phyloP scores from a whole-genome alignment of 2,329 filamentous ascomycete genomes.

The Nothophoma quercina region DNA sequence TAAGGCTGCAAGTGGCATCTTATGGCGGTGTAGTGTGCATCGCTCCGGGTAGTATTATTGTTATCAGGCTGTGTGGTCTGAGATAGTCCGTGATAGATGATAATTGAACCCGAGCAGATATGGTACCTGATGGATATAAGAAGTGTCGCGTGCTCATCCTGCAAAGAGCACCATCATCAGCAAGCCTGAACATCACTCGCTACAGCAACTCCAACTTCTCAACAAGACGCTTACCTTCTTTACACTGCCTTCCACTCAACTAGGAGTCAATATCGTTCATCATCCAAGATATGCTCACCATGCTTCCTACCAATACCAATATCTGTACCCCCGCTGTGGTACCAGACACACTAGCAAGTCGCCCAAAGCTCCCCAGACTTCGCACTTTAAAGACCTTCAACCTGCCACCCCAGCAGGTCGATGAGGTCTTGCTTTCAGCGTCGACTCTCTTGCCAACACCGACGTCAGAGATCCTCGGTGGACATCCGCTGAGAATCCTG shows the following conservation, averaged over 20 bases:
- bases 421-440: constrained; percentile 26
- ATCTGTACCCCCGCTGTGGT: constrained; percentile 1
- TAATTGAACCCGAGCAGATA: not conserved
- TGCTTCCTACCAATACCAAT: constrained; percentile 16
- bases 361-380: constrained; percentile 27
- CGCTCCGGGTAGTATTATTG: not conserved
- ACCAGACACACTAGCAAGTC: constrained; percentile 8
- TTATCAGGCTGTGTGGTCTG: constrained; percentile 20
- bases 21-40: constrained; percentile 15
- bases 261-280: not conserved
- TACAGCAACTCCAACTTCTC: not conserved
- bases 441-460: constrained; percentile 28
- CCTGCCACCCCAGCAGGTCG: constrained; percentile 25
- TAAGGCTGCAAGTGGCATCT: constrained; percentile 19
- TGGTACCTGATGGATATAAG: constrained; percentile 23
- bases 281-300: constrained; percentile 21
- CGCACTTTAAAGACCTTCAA: constrained; percentile 34
- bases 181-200: constrained; percentile 11
- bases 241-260: not conserved
- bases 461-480: constrained; percentile 29
- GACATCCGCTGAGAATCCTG: constrained; percentile 49
- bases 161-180: constrained; percentile 9
- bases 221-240: not conserved
- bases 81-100: constrained; percentile 4
- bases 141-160: constrained; percentile 21